Evolutionary conservation across 2,329 filamentous ascomycete species (phyloP).

Genomic region (Neonectria neomacrospora): DNA sequence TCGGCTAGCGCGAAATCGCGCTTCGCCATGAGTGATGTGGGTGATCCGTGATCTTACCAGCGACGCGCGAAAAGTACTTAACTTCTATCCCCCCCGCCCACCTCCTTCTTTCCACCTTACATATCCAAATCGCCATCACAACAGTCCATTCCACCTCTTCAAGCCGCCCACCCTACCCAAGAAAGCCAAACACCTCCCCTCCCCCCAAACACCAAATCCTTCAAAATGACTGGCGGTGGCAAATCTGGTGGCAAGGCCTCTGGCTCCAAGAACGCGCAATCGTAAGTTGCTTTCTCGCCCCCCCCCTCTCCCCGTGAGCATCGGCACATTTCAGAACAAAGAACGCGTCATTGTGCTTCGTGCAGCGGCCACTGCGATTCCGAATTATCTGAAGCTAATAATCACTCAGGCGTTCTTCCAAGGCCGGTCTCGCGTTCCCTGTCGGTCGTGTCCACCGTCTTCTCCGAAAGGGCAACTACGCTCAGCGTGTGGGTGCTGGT

Average conservation of each 20-base stretch:
- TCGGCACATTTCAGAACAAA: constrained; percentile 15
- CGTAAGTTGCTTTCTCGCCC: constrained; percentile 79
- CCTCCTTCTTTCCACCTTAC: constrained; percentile 50
- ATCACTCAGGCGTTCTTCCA: constrained; percentile 87
- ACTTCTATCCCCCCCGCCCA: constrained; percentile 59
- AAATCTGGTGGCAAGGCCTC: constrained; percentile 99
- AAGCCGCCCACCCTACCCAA: constrained; percentile 39
- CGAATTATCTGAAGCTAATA: constrained; percentile 23
- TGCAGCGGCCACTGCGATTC: not conserved
- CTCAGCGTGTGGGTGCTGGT: constrained; percentile 98
- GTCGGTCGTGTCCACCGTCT: constrained; percentile 99
- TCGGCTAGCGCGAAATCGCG: constrained; percentile 47
- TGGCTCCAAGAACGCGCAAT: constrained; percentile 99
- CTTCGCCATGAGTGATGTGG: constrained; percentile 35
- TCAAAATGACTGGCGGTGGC: constrained; percentile 99
- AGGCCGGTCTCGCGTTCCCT: constrained; percentile 98
- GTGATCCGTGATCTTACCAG: constrained; percentile 63
- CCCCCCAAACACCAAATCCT: constrained; percentile 44
- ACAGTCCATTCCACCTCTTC: constrained; percentile 48
- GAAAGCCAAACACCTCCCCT: constrained; percentile 31
- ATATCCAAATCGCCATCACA: constrained; percentile 53
- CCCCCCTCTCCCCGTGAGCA: constrained; percentile 15
- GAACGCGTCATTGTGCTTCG: constrained; percentile 9
- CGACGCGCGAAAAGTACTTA: constrained; percentile 67
- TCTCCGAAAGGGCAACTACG: constrained; percentile 98